Conservation (phyloP, 163 green algal genomes). For the Trebouxia gelatinosa region DNA sequence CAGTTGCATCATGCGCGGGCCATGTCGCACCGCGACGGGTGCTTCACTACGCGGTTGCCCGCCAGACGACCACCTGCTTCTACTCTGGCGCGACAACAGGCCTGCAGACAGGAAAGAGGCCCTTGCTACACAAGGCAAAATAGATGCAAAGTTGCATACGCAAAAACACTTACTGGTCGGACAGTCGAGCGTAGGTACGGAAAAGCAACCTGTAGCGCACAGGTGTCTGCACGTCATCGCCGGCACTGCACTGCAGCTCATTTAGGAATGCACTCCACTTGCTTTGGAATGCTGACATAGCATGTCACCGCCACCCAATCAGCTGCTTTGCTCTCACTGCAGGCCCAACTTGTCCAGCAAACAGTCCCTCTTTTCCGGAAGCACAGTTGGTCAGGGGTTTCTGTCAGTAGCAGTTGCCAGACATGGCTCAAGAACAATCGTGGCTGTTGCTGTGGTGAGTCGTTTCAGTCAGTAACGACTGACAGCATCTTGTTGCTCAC, state of each 20-base stretch:
- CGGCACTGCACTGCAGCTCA: not conserved
- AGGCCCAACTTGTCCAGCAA: not conserved
- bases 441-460: constrained; percentile 9
- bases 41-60: not conserved
- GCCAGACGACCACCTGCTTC: not conserved
- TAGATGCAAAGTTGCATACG: too few species aligned
- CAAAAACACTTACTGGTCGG: too few species aligned
- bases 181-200: not conserved
- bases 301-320: too few species aligned
- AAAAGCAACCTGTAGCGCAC: not conserved
- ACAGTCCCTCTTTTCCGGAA: not conserved
- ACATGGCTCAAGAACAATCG: not conserved
- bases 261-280: not conserved
- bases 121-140: not conserved
- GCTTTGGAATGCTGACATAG: not conserved
- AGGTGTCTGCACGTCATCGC: not conserved
- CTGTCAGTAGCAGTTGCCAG: not conserved
- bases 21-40: too few species aligned
- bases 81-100: not conserved
- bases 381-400: not conserved
- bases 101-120: not conserved
- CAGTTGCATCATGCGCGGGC: too few species aligned
- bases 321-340: too few species aligned
- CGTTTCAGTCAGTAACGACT: not conserved
- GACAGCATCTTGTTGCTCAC: not conserved